Evolutionary conservation across 2,329 filamentous ascomycete species (phyloP), one percentile per base, ranked within the genome.

Genomic region (Ceratocystis colombiana): DNA sequence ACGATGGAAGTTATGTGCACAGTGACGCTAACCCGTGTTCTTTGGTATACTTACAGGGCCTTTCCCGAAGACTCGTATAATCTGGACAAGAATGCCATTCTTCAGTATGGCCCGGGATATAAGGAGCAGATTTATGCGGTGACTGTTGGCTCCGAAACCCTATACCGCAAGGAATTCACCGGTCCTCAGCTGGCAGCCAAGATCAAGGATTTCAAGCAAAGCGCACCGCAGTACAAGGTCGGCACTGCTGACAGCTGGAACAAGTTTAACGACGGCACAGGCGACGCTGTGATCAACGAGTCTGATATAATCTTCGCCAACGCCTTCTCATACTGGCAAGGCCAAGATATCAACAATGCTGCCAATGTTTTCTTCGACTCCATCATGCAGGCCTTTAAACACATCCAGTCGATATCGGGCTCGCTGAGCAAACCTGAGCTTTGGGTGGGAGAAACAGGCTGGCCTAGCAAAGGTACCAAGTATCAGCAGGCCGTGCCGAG

Each of bases 161-260:
- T 89, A 61, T 89, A 89, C 77, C 84, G 87, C 66, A 82, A 83
- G 65, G 86, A 85, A 73, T 83, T 88, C 74, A 86, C 82, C 8
- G 85, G 82, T 61, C 73, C 78, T 6, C 73, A 84, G 71, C 80
- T 89, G 62, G 74, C 84, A 64, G 76, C 75, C 66, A 85, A 85
- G 74, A 87, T 89, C 74, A 76, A 81, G 68, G 79, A 83, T 63
- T 81, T 88, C 69, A 82, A 84, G 76, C 73, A 76, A 50, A 76
- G 80, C 41, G 73, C 86, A 72, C 78, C 80, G 70, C 73, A 73
- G 30, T 77, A 84, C 71, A 82, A 80, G 70, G 78, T 88, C 57
- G 86, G 87, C 63, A 88, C 84, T 10, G 87, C 86, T 6, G 87
- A 89, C 75, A 84, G 80, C 73, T 89, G 87, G 87, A 89, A 88